Evolutionary conservation across 2,329 filamentous ascomycete genomes (phyloP), one percentile per base, ranked within the genome.

Genomic region (Aspergillus sp.): DNA sequence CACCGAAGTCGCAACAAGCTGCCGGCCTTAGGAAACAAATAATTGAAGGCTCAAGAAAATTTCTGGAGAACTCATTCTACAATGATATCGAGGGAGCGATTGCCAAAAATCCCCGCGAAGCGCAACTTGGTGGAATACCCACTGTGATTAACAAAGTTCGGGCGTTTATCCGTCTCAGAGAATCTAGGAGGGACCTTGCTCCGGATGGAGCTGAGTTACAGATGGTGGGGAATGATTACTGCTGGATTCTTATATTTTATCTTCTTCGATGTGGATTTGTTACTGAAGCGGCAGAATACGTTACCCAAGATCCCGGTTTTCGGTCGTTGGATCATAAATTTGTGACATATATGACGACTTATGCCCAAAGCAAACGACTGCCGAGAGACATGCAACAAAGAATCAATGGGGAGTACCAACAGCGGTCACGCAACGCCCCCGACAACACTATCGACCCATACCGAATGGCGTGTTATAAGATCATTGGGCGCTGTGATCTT

Each of bases 381-480:
- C 87, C 87, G 63, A 84, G 87, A 43, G 89, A 93, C 62, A 78
- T 96, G 57, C 90, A 96, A 68, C 90, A 92, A 65, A 90, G 90
- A 62, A 96, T 96, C 76, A 90, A 90, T 65, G 91, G 90, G 62
- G 93, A 97, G 70, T 97, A 96, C 75, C 89, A 89, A 52, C 90
- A 96, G 72, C 88, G 92, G 46, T 84, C 88, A 25, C 88, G 91
- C 63, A 91, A 96, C 68, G 90, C 90, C 0, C 90, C 91, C 0
- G 90, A 95, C 58, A 89, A 93, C 70, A 90, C 90, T 1, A 87
- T 96, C 62, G 95, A 99, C 72, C 95, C 95, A 25, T 99, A 96
- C 79, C 88, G 92, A 54, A 93, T 96, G 87, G 93, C 93, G 48
- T 97, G 95, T 74, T 98, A 98, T 82, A 98, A 99, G 81, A 88